Evolutionary conservation across 345 rosid species (phyloP).

Genomic region (Noccaea bulbosa): DNA sequence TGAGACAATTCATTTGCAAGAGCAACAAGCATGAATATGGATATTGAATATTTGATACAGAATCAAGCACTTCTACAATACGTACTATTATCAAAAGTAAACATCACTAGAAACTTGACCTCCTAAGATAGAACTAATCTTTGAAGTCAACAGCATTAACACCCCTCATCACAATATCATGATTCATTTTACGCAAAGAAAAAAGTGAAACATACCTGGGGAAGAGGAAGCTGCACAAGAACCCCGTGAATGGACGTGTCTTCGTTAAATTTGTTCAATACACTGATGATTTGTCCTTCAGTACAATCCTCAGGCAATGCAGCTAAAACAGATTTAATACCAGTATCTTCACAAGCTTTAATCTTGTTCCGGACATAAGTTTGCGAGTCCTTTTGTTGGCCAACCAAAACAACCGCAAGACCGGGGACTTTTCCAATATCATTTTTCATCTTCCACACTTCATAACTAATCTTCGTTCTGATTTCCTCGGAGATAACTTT

Average conservation of each 20-base stretch:
- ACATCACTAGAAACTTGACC: background rate
- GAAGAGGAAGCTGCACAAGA: constrained; percentile 95
- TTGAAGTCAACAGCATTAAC: constrained; percentile 12
- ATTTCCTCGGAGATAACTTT: constrained; percentile 79
- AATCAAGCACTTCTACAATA: background rate
- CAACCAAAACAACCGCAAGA: constrained; percentile 81
- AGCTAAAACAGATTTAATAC: constrained; percentile 71
- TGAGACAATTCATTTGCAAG: too few species aligned
- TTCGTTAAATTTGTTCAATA: constrained; percentile 55
- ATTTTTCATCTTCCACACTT: constrained; percentile 77
- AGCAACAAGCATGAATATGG: too few species aligned
- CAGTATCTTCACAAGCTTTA: constrained; percentile 81
- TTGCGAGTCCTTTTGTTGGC: constrained; percentile 78
- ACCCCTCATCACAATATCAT: constrained; percentile 16
- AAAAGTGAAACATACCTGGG: constrained; percentile 63
- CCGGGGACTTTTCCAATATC: constrained; percentile 76
- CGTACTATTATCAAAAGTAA: background rate
- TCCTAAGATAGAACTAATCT: constrained; percentile 17
- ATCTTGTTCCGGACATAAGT: constrained; percentile 85
- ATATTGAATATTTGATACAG: too few species aligned
- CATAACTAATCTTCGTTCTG: constrained; percentile 56
- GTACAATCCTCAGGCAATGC: constrained; percentile 62
- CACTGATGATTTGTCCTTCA: constrained; percentile 57
- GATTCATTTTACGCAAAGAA: constrained; percentile 12
- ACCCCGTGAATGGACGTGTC: constrained; percentile 81